Conservation (phyloP, 2,329 filamentous ascomycete species). For the Fusarium algeriense region DNA sequence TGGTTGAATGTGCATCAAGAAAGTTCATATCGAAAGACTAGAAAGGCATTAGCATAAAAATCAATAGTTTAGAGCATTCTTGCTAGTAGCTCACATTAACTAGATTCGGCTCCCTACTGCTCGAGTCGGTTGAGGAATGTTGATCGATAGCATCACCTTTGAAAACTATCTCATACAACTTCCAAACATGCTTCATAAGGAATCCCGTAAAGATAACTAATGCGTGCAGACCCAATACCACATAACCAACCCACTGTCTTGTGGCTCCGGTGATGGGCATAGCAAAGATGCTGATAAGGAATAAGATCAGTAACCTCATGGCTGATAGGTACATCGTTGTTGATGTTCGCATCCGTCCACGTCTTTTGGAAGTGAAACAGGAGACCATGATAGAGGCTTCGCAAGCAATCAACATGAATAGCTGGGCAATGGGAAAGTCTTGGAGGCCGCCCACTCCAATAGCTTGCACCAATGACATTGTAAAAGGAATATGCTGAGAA, state of each 20-base stretch:
- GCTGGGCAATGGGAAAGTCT: background rate
- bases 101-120: too few relatives aligned
- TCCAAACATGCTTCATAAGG: background rate
- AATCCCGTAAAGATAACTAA: background rate
- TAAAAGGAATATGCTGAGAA: background rate
- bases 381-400: background rate
- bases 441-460: constrained; percentile 1
- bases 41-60: background rate
- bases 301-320: background rate
- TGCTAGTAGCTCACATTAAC: background rate
- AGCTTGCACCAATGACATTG: background rate
- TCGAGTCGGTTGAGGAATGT: too few relatives aligned
- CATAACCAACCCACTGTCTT: background rate
- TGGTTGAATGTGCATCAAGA: background rate
- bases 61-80: too few relatives aligned
- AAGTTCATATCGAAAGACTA: background rate
- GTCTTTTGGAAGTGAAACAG: background rate
- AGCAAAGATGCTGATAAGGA: background rate
- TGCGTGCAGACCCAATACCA: background rate
- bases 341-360: background rate
- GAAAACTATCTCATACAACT: background rate
- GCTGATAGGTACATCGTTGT: background rate
- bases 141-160: background rate
- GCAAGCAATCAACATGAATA: background rate
- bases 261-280: background rate